These are phyloP conservation scores for Triglochin maritima DNA, from an alignment of 106 monocot genomes.

Conservation along the genomic window DNA sequence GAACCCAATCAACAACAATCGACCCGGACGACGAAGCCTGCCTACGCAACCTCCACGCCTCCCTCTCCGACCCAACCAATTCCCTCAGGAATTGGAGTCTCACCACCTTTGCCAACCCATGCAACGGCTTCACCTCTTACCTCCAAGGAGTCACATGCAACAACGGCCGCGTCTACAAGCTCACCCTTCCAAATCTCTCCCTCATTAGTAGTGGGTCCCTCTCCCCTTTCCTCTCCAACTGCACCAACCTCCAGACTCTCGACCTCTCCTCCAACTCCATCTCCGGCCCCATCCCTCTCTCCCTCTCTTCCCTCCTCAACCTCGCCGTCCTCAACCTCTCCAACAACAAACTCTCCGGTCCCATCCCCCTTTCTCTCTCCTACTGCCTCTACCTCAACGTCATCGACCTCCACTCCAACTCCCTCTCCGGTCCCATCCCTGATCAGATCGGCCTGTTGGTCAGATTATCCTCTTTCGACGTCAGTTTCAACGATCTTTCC, in stretches of 20 bases:
- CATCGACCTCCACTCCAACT: constrained; percentile 66
- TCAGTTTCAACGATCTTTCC: constrained; percentile 40
- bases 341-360: constrained; percentile 46
- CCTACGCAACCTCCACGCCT: constrained; percentile 30
- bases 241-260: constrained; percentile 59
- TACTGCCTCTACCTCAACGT: constrained; percentile 69
- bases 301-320: constrained; percentile 44
- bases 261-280: constrained; percentile 62
- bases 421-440: constrained; percentile 43
- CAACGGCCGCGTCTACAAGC: constrained; percentile 75
- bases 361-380: constrained; percentile 52
- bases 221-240: constrained; percentile 44
- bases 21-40: constrained; percentile 43
- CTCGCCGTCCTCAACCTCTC: constrained; percentile 73
- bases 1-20: background rate
- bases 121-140: constrained; percentile 53
- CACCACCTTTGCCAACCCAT: constrained; percentile 34
- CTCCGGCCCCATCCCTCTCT: constrained; percentile 38
- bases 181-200: constrained; percentile 32
- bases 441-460: constrained; percentile 39
- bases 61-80: constrained; percentile 18
- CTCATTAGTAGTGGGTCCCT: constrained; percentile 25
- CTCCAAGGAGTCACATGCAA: constrained; percentile 67
- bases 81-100: constrained; percentile 40
- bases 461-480: constrained; percentile 53